Evolutionary conservation across 768 basidiomycete species (phyloP).

Genomic region (Pisolithus marmoratus): DNA sequence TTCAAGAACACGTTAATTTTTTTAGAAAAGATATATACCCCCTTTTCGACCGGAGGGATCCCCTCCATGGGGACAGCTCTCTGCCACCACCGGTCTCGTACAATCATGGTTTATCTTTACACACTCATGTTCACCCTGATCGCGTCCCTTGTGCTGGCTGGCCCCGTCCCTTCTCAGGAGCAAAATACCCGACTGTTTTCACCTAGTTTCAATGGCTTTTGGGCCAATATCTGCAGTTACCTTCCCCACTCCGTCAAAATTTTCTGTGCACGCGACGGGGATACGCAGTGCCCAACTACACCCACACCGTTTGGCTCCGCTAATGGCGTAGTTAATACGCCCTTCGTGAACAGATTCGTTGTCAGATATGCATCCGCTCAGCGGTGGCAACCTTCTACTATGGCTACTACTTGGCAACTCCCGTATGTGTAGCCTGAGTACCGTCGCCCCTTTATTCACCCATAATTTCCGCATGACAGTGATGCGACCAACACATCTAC

Average conservation of each 20-base stretch:
- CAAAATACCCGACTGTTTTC: conserved; percentile 18
- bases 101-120: not conserved
- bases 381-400: conserved; percentile 54
- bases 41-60: not conserved
- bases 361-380: conserved; percentile 62
- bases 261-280: conserved; percentile 37
- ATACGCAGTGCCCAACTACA: conserved; percentile 20
- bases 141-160: conserved; percentile 25
- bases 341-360: conserved; percentile 50
- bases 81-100: not conserved
- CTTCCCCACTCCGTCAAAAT: conserved; percentile 28
- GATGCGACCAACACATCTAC: conserved; percentile 44
- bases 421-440: conserved; percentile 41
- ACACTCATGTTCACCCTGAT: conserved; percentile 25
- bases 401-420: conserved; percentile 52
- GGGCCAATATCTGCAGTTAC: not conserved
- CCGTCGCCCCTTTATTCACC: not conserved
- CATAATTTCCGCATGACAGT: conserved; percentile 33
- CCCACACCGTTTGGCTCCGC: conserved; percentile 54
- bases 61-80: not conserved
- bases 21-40: not conserved
- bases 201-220: conserved; percentile 15
- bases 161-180: conserved; percentile 15
- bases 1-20: not conserved
- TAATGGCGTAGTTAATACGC: conserved; percentile 41